Evolutionary conservation across 257 asterid species (phyloP).

Genomic region (Fraxinus quadrangulata): DNA sequence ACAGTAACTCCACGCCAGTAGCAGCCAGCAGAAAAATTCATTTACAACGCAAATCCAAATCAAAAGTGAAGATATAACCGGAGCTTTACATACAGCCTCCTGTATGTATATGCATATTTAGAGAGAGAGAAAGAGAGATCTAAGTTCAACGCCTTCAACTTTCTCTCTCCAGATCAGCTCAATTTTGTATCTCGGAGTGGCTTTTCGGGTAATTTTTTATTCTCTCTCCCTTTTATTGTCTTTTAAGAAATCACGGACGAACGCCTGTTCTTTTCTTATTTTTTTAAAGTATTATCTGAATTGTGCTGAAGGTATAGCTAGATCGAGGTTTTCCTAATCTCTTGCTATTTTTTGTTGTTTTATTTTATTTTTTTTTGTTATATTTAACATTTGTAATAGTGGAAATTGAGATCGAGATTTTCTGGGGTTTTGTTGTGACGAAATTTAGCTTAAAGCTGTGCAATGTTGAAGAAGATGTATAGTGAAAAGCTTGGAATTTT

Average conservation of each 20-base stretch:
- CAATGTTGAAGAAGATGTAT: conserved; percentile 24
- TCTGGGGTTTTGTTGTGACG: conserved; percentile 25
- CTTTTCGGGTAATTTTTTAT: conserved; percentile 29
- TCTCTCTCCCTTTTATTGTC: neutral
- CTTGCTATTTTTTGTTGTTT: conserved; percentile 2
- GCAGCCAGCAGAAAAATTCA: conserved; percentile 22
- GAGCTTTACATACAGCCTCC: neutral
- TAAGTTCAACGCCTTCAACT: conserved; percentile 26
- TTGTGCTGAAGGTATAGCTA: conserved; percentile 30
- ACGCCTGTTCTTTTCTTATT: neutral
- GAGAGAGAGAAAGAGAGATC: conserved; percentile 48
- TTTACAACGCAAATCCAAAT: conserved; percentile 24
- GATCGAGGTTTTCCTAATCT: conserved; percentile 28
- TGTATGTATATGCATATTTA: neutral
- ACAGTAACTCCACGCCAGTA: conserved; percentile 21
- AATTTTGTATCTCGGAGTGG: conserved; percentile 7
- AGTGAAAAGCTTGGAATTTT: conserved; percentile 18
- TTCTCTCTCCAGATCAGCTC: conserved; percentile 22
- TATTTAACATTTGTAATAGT: conserved; percentile 27
- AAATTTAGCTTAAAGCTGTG: conserved; percentile 29
- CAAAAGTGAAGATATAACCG: conserved; percentile 9
- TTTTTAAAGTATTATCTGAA: neutral
- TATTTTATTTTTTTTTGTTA: neutral
- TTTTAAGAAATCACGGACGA: neutral
- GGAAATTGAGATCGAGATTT: conserved; percentile 29